phyloP scores from a whole-genome alignment of 2,329 filamentous ascomycete genomes.

The Fusarium odoratissimum region DNA sequence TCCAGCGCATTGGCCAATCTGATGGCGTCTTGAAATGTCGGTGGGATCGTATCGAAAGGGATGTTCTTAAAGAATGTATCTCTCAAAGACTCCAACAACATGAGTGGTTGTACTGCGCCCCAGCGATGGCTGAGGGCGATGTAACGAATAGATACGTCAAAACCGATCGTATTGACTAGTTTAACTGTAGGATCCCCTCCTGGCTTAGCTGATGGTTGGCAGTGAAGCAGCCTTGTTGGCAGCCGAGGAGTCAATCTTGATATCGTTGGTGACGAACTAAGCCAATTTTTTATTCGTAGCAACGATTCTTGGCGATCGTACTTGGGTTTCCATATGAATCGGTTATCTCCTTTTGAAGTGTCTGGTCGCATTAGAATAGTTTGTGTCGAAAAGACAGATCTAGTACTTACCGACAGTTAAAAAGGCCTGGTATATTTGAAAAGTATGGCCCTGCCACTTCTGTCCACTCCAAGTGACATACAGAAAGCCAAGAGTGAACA shows the following conservation, averaged over 20 bases:
- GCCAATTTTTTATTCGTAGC: conserved; percentile 20
- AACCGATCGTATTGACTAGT: not conserved
- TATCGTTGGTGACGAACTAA: not conserved
- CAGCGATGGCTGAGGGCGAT: conserved; percentile 35
- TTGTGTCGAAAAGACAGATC: fast-evolving
- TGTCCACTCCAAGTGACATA: not conserved
- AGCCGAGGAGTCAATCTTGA: conserved; percentile 2
- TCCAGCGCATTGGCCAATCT: conserved; percentile 8
- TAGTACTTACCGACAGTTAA: conserved; percentile 14
- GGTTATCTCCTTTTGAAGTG: not conserved
- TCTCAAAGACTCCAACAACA: not conserved
- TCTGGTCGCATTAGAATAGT: not conserved
- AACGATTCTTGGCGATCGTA: conserved; percentile 26
- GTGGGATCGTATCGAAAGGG: conserved; percentile 16
- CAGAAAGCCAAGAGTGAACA: conserved; percentile 15
- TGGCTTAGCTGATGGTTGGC: not conserved
- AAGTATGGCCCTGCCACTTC: not conserved
- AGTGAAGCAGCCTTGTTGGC: conserved; percentile 31
- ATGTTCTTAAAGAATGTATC: conserved; percentile 10
- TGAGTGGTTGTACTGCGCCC: conserved; percentile 27
- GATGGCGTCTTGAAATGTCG: conserved; percentile 34
- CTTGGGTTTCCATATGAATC: conserved; percentile 9
- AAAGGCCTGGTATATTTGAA: conserved; percentile 7
- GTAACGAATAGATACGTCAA: conserved; percentile 19
- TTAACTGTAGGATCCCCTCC: not conserved